Evolutionary conservation across 2,329 filamentous ascomycete species (phyloP).

Genomic region (Ophiostoma angusticollis): DNA sequence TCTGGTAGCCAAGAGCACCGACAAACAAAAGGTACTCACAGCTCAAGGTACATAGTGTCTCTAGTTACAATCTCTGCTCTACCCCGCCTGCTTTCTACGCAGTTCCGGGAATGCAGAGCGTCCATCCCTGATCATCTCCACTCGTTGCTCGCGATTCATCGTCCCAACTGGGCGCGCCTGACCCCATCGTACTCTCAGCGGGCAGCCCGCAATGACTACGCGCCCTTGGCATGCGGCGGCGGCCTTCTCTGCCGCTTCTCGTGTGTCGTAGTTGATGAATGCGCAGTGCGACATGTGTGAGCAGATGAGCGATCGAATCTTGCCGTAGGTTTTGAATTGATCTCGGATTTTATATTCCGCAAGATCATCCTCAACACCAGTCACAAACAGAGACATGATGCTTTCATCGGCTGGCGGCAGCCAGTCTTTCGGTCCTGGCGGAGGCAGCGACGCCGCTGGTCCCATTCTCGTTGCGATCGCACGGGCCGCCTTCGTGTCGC

Average conservation of each 20-base stretch:
- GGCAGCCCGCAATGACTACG: conserved; percentile 82
- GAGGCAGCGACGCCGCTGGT: conserved; percentile 58
- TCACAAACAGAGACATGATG: conserved; percentile 87
- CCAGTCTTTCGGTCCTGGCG: conserved; percentile 75
- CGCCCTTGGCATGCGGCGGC: conserved; percentile 75
- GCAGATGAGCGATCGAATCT: conserved; percentile 84
- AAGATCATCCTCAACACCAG: conserved; percentile 89
- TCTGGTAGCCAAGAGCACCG: not conserved
- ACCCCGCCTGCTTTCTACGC: conserved; percentile 22
- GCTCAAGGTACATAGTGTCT: too few species aligned
- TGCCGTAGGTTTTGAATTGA: conserved; percentile 80
- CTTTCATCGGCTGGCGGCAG: conserved; percentile 70
- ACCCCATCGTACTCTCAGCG: conserved; percentile 82
- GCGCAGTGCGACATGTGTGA: conserved; percentile 96
- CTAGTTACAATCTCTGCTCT: too few species aligned
- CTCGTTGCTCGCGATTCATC: conserved; percentile 75
- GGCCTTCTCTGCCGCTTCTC: conserved; percentile 74
- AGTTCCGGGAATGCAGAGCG: conserved; percentile 40
- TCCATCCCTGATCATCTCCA: conserved; percentile 70
- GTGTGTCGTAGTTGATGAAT: conserved; percentile 84
- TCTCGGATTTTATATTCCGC: conserved; percentile 84
- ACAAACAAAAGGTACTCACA: not conserved
- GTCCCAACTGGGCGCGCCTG: conserved; percentile 83
- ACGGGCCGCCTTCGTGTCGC: conserved; percentile 43
- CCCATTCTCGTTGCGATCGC: conserved; percentile 38